A percentile compares a stretch with the other conserved stretches of the same genome.
These are phyloP conservation scores for Daldinia vernicosa DNA, from an alignment of 495 filamentous ascomycete genomes.

Conservation along the genomic window DNA sequence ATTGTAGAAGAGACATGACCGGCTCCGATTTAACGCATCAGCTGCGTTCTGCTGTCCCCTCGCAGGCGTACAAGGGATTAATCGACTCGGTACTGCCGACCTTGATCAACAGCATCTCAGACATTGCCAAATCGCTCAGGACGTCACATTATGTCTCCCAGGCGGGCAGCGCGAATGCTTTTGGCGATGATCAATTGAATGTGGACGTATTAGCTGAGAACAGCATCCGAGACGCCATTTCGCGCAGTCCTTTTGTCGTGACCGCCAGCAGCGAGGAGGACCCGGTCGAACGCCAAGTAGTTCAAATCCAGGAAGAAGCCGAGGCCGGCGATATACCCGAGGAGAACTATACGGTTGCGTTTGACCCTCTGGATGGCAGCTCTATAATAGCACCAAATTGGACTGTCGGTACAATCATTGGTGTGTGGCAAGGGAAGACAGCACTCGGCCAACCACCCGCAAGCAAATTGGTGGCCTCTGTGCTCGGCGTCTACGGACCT, in stretches of 20 bases:
- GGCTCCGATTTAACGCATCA: background rate
- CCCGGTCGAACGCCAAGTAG: slow-evolving; percentile 50
- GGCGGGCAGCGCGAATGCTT: slow-evolving; percentile 58
- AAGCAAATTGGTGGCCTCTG: slow-evolving; percentile 52
- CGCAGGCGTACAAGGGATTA: slow-evolving; percentile 7
- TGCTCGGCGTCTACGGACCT: slow-evolving; percentile 62
- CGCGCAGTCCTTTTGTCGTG: slow-evolving; percentile 51
- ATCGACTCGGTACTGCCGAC: slow-evolving; percentile 31
- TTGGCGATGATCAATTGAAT: slow-evolving; percentile 65
- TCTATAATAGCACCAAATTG: slow-evolving; percentile 64
- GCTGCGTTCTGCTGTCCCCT: slow-evolving; percentile 18
- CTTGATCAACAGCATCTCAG: slow-evolving; percentile 25
- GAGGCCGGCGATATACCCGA: background rate
- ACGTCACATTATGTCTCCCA: slow-evolving; percentile 50
- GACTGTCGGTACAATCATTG: slow-evolving; percentile 63
- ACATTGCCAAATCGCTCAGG: slow-evolving; percentile 20
- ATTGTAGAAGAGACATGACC: background rate
- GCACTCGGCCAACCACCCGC: slow-evolving; percentile 51
- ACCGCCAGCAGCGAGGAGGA: slow-evolving; percentile 64
- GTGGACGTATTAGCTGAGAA: slow-evolving; percentile 62
- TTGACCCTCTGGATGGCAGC: slow-evolving; percentile 64
- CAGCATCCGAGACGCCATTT: slow-evolving; percentile 53
- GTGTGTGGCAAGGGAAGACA: slow-evolving; percentile 57
- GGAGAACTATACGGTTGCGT: slow-evolving; percentile 63
- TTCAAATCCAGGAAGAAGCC: slow-evolving; percentile 4